phyloP scores from a whole-genome alignment of 768 basidiomycete genomes.

The Tricholoma saponaceum region DNA sequence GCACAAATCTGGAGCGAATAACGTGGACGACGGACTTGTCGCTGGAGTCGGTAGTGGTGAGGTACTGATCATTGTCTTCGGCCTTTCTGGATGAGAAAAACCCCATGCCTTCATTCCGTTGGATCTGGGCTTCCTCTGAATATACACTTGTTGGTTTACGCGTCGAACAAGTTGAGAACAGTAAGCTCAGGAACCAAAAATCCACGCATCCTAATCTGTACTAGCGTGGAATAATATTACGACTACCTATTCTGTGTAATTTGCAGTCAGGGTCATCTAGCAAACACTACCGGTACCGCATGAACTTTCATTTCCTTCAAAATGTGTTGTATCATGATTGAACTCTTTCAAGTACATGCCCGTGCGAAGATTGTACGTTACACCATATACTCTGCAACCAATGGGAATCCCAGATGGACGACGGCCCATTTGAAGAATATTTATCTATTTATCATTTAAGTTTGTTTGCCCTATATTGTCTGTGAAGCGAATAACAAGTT shows the following conservation, averaged over 20 bases:
- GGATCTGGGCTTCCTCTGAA: neutral
- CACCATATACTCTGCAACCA: neutral
- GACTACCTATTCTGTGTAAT: too few species aligned
- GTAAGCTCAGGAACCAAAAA: neutral
- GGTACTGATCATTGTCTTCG: slow-evolving; percentile 34
- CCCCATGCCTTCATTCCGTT: slow-evolving; percentile 46
- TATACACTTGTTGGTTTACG: neutral
- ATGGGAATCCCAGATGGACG: too few species aligned
- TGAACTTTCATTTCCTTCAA: neutral
- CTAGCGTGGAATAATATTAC: neutral
- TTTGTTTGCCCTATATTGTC: neutral
- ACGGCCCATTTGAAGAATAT: too few species aligned
- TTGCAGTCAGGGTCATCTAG: neutral
- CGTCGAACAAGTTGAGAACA: neutral
- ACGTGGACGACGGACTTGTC: slow-evolving; percentile 52
- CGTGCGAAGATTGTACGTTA: too few species aligned
- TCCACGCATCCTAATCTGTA: neutral
- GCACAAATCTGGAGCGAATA: slow-evolving; percentile 59
- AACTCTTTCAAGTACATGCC: too few species aligned
- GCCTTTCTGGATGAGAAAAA: slow-evolving; percentile 49
- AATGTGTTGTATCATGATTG: neutral
- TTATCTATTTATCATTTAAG: too few species aligned
- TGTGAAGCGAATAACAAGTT: neutral
- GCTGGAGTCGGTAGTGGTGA: slow-evolving; percentile 16
- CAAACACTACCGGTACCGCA: neutral